A percentile compares a stretch with the other conserved stretches of the same genome.
phyloP scores from a whole-genome alignment of 148 eudicot genomes.

The Persicaria tinctoria region DNA sequence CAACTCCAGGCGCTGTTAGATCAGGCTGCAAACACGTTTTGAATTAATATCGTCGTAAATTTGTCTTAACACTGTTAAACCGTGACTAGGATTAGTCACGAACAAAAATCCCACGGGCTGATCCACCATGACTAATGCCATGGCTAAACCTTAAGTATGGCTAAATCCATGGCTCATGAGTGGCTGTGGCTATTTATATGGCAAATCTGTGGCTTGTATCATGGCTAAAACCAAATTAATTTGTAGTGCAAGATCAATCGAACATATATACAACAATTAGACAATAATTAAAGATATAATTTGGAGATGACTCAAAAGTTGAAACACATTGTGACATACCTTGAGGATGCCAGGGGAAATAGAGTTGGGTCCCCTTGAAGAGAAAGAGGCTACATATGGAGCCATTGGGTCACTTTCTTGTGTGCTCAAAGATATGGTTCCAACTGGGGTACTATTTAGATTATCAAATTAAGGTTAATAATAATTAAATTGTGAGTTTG shows the following conservation, averaged over 20 bases:
- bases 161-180: no score
- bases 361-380: slow-evolving; percentile 28
- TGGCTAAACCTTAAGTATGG: no score
- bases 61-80: background rate
- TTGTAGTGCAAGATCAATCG: no score
- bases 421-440: slow-evolving; percentile 21
- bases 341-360: slow-evolving; percentile 22
- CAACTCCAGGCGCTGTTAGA: slow-evolving; percentile 35
- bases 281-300: background rate
- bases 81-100: no score
- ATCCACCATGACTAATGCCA: no score
- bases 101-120: no score
- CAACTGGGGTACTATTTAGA: slow-evolving; percentile 18
- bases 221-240: no score
- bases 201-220: no score
- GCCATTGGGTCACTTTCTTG: slow-evolving; percentile 16
- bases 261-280: background rate
- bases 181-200: no score
- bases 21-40: slow-evolving; percentile 26
- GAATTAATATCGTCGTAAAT: background rate
- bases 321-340: slow-evolving; percentile 11
- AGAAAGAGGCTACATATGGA: slow-evolving; percentile 23
- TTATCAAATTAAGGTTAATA: background rate
- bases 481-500: background rate
- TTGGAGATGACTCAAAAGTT: background rate